phyloP scores from a whole-genome alignment of 2,329 filamentous ascomycete species.

The Saccharata proteae region DNA sequence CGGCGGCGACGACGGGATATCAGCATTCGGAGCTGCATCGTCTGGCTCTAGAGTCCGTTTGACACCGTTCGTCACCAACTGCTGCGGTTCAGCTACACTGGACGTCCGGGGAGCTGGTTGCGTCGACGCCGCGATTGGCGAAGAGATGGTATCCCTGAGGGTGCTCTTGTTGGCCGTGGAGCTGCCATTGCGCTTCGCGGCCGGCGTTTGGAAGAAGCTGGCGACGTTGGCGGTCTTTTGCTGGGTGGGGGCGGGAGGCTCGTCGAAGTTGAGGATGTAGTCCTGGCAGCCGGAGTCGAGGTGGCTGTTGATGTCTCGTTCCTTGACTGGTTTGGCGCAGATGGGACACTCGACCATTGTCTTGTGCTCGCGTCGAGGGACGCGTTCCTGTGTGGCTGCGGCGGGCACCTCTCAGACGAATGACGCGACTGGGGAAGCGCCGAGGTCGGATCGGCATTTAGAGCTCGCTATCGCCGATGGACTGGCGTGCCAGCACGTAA shows the following conservation, averaged over 20 bases:
- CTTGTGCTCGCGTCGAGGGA: no score
- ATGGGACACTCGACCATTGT: constrained; percentile 73
- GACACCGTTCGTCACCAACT: background rate
- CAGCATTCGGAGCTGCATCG: constrained; percentile 12
- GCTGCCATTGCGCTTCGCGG: constrained; percentile 27
- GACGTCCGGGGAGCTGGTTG: background rate
- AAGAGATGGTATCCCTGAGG: constrained; percentile 13
- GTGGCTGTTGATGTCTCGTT: constrained; percentile 73
- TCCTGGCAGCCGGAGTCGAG: constrained; percentile 71
- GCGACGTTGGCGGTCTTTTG: constrained; percentile 28
- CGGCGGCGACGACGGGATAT: constrained; percentile 22
- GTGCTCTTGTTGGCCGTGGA: constrained; percentile 14
- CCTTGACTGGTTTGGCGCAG: constrained; percentile 60
- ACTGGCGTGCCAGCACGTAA: constrained; percentile 4
- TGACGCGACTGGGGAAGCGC: constrained; percentile 3
- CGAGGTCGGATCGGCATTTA: background rate
- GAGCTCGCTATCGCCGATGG: background rate
- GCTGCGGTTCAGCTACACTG: background rate
- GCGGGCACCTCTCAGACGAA: constrained; percentile 8
- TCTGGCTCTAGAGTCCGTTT: constrained; percentile 12
- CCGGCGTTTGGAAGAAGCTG: constrained; percentile 45
- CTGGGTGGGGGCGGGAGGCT: constrained; percentile 18
- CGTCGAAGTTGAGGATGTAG: constrained; percentile 47
- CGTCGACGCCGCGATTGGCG: background rate
- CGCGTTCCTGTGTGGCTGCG: no score